Evolutionary conservation across 1,284 basidiomycete species (phyloP).

Genomic region (Ustilago xerochloae): DNA sequence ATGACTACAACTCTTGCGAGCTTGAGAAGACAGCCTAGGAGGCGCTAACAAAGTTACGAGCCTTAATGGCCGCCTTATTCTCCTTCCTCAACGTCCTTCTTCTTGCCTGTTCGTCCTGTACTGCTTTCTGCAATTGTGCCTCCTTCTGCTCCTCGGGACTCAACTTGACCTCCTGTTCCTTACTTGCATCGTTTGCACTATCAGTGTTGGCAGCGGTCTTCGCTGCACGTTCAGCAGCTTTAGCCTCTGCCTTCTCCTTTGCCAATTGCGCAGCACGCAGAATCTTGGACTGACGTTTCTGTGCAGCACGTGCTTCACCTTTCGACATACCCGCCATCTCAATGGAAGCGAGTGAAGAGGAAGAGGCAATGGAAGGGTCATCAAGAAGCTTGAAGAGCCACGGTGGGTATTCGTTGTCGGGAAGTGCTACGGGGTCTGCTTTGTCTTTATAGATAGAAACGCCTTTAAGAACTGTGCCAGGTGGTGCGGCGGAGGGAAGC

Average conservation of each 20-base stretch:
- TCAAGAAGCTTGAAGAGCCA: constrained; percentile 86
- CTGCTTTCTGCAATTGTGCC: constrained; percentile 13
- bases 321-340: constrained; percentile 63
- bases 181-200: not conserved
- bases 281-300: constrained; percentile 57
- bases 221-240: constrained; percentile 45
- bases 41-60: constrained; percentile 62
- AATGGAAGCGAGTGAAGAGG: constrained; percentile 52
- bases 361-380: constrained; percentile 49
- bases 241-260: constrained; percentile 47
- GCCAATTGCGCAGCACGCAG: constrained; percentile 49
- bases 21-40: constrained; percentile 14
- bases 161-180: constrained; percentile 5
- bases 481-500: constrained; percentile 59
- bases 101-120: constrained; percentile 36
- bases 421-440: constrained; percentile 79
- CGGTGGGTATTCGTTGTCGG: constrained; percentile 85
- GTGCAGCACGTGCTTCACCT: constrained; percentile 61
- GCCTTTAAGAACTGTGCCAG: constrained; percentile 80
- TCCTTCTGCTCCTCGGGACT: constrained; percentile 9
- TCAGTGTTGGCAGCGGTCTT: not conserved
- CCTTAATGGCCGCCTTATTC: constrained; percentile 61
- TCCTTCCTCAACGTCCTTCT: constrained; percentile 51
- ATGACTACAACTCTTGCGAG: not conserved
- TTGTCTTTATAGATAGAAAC: constrained; percentile 86